Percentiles rank a stretch among this genome's conserved stretches.
These are phyloP conservation scores for Rhamnella rubrinervis DNA, from an alignment of 331 rosid species.

Conservation along the genomic window DNA sequence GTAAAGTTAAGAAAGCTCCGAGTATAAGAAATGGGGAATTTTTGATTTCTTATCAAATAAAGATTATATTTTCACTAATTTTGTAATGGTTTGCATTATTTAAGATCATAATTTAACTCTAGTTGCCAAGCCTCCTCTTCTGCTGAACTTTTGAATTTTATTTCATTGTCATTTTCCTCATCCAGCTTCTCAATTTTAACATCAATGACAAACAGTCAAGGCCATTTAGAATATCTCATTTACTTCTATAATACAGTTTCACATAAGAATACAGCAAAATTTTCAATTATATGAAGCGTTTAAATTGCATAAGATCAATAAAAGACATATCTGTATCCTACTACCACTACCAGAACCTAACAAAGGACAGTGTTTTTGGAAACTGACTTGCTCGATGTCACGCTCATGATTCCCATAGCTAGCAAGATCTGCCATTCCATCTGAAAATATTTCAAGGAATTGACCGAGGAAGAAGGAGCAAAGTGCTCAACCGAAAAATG, in stretches of 20 bases:
- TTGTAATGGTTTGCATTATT: too few species aligned
- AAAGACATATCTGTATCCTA: too few species aligned
- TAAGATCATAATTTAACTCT: neutral
- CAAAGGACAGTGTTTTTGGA: conserved; percentile 1
- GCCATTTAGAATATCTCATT: neutral
- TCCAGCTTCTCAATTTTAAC: neutral
- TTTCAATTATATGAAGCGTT: neutral
- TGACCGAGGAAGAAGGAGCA: conserved; percentile 37
- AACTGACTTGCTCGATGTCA: conserved; percentile 79
- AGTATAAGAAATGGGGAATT: neutral
- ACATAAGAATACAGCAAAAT: neutral
- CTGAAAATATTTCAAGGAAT: conserved; percentile 57
- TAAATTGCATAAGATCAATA: too few species aligned
- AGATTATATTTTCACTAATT: too few species aligned
- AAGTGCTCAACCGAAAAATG: conserved; percentile 55
- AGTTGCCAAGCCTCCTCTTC: neutral
- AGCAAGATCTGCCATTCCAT: conserved; percentile 98
- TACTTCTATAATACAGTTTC: neutral
- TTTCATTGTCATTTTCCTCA: neutral
- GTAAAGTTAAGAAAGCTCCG: neutral
- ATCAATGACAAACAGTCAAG: neutral
- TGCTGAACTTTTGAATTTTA: neutral
- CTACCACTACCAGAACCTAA: neutral
- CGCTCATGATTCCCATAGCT: conserved; percentile 60
- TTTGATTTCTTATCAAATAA: too few species aligned